phyloP scores from a whole-genome alignment of 2,329 filamentous ascomycete genomes.

The Sporothrix schenckii region DNA sequence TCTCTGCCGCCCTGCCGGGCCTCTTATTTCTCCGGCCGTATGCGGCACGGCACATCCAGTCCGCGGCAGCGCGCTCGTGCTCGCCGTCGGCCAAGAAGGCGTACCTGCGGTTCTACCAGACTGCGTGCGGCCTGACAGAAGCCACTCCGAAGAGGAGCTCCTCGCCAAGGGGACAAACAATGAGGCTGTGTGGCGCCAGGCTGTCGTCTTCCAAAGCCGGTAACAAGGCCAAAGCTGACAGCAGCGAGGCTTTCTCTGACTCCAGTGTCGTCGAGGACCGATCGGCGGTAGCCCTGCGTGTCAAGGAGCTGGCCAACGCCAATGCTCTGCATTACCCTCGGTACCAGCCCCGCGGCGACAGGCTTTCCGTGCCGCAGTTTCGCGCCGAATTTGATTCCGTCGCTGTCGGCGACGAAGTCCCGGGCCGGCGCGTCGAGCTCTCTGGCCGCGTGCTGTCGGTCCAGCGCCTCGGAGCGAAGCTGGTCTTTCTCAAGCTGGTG shows the following conservation, averaged over 20 bases:
- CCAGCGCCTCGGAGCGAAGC: conserved; percentile 71
- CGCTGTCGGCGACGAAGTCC: background rate
- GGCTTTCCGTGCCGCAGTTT: conserved; percentile 32
- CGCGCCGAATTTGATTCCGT: conserved; percentile 23
- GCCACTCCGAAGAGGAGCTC: background rate
- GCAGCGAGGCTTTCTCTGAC: background rate
- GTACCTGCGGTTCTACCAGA: conserved; percentile 55
- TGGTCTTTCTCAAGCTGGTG: conserved; percentile 81
- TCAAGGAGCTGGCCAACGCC: conserved; percentile 56
- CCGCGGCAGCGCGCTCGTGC: background rate
- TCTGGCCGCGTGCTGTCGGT: conserved; percentile 71
- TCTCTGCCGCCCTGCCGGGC: conserved; percentile 35
- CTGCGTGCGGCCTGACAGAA: background rate
- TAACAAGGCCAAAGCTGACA: background rate
- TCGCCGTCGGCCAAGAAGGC: conserved; percentile 44
- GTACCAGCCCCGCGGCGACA: conserved; percentile 28
- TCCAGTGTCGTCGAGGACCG: conserved; percentile 27
- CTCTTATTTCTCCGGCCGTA: conserved; percentile 61
- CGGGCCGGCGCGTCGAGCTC: conserved; percentile 34
- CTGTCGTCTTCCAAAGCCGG: background rate
- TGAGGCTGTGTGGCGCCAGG: background rate
- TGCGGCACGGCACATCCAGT: conserved; percentile 48
- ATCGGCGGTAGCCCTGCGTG: conserved; percentile 43
- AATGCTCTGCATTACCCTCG: conserved; percentile 61
- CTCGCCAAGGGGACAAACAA: background rate